These are phyloP conservation scores for Yamadazyma songkhlaensis DNA, from an alignment of 1,139 yeast species.

Conservation along the genomic window DNA sequence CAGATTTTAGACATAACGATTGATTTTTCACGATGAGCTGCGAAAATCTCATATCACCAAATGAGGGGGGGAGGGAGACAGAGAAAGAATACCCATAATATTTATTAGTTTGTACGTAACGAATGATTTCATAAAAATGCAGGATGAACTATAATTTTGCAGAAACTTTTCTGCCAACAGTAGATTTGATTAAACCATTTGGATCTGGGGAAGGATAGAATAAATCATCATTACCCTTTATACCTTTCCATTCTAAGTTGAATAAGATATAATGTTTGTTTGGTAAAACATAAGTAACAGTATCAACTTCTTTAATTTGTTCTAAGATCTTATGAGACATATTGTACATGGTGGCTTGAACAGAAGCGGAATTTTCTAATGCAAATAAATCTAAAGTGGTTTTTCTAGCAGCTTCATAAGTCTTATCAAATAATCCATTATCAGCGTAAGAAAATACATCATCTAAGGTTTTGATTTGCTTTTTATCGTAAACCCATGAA, in stretches of 20 bases:
- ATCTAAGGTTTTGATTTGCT: conserved; percentile 46
- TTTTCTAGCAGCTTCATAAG: conserved; percentile 59
- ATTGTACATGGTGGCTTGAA: conserved; percentile 94
- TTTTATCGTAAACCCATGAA: conserved; percentile 63
- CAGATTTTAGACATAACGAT: conserved; percentile 14
- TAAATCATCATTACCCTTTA: conserved; percentile 73
- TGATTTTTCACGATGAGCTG: conserved; percentile 5
- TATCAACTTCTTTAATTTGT: conserved; percentile 51
- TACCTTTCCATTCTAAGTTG: conserved; percentile 82
- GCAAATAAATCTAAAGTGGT: conserved; percentile 79
- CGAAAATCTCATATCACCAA: too few relatives aligned
- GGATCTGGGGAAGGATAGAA: conserved; percentile 92
- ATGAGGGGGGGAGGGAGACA: too few relatives aligned
- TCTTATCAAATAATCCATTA: conserved; percentile 60
- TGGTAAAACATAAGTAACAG: conserved; percentile 75
- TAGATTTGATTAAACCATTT: conserved; percentile 83
- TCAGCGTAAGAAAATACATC: conserved; percentile 53
- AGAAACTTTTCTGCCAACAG: conserved; percentile 62
- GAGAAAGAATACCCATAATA: too few relatives aligned
- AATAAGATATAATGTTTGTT: conserved; percentile 85
- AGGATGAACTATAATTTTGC: conserved; percentile 30
- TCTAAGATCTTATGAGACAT: conserved; percentile 74
- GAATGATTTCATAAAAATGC: background rate
- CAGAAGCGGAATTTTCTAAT: conserved; percentile 81
- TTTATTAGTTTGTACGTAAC: background rate